phyloP scores from a whole-genome alignment of 371 early-diverging fungal genomes.

The Entomophthora muscae region DNA sequence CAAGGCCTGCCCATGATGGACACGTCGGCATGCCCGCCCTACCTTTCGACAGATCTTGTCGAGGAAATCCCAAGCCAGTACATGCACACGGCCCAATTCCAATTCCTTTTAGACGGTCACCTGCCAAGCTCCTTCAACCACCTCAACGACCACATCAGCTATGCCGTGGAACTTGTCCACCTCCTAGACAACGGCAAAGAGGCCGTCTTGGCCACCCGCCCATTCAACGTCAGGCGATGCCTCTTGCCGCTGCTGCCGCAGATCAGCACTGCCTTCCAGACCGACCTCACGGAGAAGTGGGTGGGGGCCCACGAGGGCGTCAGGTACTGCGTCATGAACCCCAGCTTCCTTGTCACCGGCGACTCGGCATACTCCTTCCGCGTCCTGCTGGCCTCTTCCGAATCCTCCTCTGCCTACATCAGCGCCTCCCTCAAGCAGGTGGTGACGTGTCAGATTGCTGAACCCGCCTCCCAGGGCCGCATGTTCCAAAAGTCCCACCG shows the following conservation, averaged over 20 bases:
- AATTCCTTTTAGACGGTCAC: constrained; percentile 4
- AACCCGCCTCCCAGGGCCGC: neutral
- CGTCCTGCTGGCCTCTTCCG: neutral
- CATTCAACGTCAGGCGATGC: neutral
- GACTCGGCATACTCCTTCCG: neutral
- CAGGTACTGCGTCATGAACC: neutral
- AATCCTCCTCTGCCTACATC: neutral
- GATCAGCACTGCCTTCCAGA: neutral
- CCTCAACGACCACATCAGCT: neutral
- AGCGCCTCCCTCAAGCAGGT: neutral
- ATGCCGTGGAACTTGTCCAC: neutral
- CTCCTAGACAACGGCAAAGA: neutral
- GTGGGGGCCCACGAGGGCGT: neutral
- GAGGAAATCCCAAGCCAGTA: neutral
- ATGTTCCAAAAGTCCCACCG: neutral
- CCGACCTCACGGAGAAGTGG: neutral
- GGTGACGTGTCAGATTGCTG: neutral
- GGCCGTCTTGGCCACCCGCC: neutral
- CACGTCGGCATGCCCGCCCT: neutral
- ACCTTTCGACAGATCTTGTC: neutral
- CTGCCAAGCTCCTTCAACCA: constrained; percentile 3
- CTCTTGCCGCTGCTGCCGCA: neutral
- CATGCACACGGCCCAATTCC: neutral
- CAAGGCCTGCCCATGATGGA: neutral
- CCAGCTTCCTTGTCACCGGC: neutral